phyloP scores from a whole-genome alignment of 495 filamentous ascomycete genomes.

The Neurospora sp. region DNA sequence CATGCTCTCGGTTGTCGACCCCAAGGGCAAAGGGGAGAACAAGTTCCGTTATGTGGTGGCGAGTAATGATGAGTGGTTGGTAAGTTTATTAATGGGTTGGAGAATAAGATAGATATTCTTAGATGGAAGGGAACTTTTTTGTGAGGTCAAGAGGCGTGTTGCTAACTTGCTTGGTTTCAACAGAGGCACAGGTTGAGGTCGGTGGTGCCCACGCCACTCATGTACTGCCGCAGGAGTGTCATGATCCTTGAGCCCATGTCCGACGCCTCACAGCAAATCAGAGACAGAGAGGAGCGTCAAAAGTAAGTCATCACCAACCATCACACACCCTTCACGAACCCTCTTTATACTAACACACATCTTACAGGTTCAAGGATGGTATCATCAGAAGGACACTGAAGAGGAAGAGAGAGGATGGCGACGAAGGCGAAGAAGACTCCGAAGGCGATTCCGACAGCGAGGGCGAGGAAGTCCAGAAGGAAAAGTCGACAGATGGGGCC shows the following conservation, averaged over 20 bases:
- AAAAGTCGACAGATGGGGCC: neutral
- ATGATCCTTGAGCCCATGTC: constrained; percentile 84
- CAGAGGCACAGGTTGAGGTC: constrained; percentile 21
- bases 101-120: neutral
- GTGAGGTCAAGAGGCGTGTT: neutral
- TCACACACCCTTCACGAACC: neutral
- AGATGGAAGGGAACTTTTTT: neutral
- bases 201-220: constrained; percentile 35
- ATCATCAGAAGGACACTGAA: constrained; percentile 24
- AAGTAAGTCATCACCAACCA: constrained; percentile 51
- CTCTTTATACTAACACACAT: constrained; percentile 1
- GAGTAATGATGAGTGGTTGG: constrained; percentile 46
- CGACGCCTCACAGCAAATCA: constrained; percentile 44
- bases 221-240: constrained; percentile 76
- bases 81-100: constrained; percentile 3
- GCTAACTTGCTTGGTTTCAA: neutral
- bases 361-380: constrained; percentile 17
- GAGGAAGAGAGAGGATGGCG: constrained; percentile 45
- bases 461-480: constrained; percentile 16
- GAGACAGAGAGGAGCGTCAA: constrained; percentile 56
- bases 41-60: constrained; percentile 88
- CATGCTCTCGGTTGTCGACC: constrained; percentile 66
- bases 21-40: constrained; percentile 59
- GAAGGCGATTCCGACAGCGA: constrained; percentile 14
- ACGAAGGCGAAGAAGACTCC: constrained; percentile 13